Evolutionary conservation across 2,329 filamentous ascomycete genomes (phyloP).

Genomic region (Furcasterigmium sp.): DNA sequence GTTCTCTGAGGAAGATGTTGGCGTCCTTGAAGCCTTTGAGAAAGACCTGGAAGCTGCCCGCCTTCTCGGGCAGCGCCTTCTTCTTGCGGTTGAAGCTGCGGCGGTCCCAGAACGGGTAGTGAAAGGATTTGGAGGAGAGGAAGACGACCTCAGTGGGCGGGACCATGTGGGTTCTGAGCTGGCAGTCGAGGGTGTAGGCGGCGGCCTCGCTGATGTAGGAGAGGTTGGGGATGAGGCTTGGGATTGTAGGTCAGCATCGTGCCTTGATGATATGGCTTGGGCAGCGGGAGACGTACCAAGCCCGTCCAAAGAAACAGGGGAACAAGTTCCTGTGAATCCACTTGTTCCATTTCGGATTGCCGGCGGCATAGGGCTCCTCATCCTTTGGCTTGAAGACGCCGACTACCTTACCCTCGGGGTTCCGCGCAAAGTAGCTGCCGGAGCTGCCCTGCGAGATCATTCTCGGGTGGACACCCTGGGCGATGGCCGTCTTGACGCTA

Average conservation of each 20-base stretch:
- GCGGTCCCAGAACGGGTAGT: constrained; percentile 96
- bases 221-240: constrained; percentile 84
- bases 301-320: constrained; percentile 92
- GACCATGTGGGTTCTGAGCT: constrained; percentile 85
- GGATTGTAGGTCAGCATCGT: constrained; percentile 7
- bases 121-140: constrained; percentile 93
- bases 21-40: constrained; percentile 96
- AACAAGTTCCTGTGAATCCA: constrained; percentile 98
- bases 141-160: constrained; percentile 95
- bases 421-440: constrained; percentile 94
- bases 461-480: constrained; percentile 84
- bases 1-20: constrained; percentile 87
- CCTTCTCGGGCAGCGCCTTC: constrained; percentile 81
- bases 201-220: constrained; percentile 98
- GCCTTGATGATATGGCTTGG: too few species aligned
- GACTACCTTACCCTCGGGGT: constrained; percentile 86
- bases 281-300: constrained; percentile 55
- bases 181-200: constrained; percentile 88
- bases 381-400: constrained; percentile 99
- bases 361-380: constrained; percentile 93
- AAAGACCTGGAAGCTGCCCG: constrained; percentile 96
- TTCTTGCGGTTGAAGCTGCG: constrained; percentile 82
- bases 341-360: constrained; percentile 99
- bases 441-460: constrained; percentile 98
- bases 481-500: constrained; percentile 84